These are phyloP conservation scores for Mucor circinelloides DNA, from an alignment of 371 early-diverging fungal genomes.

Conservation along the genomic window DNA sequence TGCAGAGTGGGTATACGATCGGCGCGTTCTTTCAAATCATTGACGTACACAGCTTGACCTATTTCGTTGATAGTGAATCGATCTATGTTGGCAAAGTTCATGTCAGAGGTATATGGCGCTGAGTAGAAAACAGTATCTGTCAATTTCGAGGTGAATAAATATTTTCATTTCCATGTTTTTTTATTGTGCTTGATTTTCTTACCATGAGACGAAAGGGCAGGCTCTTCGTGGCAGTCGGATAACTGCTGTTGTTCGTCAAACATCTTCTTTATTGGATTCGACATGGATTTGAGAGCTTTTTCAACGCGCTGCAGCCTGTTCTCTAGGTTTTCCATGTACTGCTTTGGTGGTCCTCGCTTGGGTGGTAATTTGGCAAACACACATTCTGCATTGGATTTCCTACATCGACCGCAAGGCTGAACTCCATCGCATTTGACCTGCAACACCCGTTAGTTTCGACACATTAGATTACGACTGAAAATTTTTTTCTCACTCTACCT, in stretches of 20 bases:
- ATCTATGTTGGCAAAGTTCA: slow-evolving; percentile 14
- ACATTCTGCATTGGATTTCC: slow-evolving; percentile 40
- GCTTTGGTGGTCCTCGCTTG: slow-evolving; percentile 50
- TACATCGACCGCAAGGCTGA: slow-evolving; percentile 50
- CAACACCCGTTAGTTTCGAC: background rate
- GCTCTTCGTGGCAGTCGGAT: background rate
- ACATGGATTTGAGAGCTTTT: slow-evolving; percentile 40
- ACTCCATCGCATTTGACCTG: slow-evolving; percentile 58
- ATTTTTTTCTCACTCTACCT: slow-evolving; percentile 36
- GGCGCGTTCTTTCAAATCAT: slow-evolving; percentile 29
- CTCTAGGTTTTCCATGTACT: slow-evolving; percentile 52
- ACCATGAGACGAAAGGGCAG: background rate
- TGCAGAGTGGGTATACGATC: slow-evolving; percentile 33
- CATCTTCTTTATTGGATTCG: slow-evolving; percentile 27
- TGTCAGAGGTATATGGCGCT: slow-evolving; percentile 28
- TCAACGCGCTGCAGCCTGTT: slow-evolving; percentile 47
- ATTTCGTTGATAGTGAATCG: slow-evolving; percentile 44
- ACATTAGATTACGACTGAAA: background rate
- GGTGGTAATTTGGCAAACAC: slow-evolving; percentile 49
- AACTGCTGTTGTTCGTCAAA: slow-evolving; percentile 18
- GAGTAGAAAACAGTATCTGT: slow-evolving; percentile 18
- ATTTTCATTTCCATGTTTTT: background rate
- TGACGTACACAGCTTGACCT: slow-evolving; percentile 48
- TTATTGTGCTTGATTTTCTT: background rate
- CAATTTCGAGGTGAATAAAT: background rate